A percentile compares a stretch with the other conserved stretches of the same genome.
These are phyloP conservation scores for Hericium erinaceus DNA, from an alignment of 768 basidiomycete species.

Conservation along the genomic window DNA sequence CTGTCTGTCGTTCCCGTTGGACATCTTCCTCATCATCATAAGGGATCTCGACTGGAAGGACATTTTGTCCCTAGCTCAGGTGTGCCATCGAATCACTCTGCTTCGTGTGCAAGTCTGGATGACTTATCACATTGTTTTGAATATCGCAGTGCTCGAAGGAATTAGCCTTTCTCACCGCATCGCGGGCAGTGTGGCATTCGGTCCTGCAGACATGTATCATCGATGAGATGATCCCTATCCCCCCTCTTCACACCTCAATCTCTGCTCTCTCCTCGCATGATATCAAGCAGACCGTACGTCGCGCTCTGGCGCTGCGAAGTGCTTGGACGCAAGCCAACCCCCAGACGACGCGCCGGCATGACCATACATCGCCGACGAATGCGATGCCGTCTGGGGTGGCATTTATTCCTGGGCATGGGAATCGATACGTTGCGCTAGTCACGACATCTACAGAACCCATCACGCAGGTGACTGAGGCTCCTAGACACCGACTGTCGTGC, in stretches of 20 bases:
- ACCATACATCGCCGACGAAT: not conserved
- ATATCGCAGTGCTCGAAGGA: not conserved
- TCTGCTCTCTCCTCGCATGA: not conserved
- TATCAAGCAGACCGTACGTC: not conserved
- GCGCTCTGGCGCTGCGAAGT: not conserved
- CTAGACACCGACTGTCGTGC: not conserved
- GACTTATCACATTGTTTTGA: not conserved
- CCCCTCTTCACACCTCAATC: not conserved
- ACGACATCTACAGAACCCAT: not conserved
- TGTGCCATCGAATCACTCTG: not conserved
- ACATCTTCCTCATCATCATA: constrained; percentile 2
- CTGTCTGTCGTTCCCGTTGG: not conserved
- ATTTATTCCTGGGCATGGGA: not conserved
- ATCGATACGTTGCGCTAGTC: not conserved
- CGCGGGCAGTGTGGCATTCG: not conserved
- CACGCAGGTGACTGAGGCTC: not conserved
- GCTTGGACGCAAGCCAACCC: not conserved
- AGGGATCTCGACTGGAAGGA: not conserved
- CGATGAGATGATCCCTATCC: not conserved
- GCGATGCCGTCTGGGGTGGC: not conserved
- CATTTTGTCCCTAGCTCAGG: not conserved
- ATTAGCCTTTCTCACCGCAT: not conserved
- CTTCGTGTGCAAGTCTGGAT: not conserved
- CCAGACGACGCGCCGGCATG: not conserved
- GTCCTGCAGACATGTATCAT: not conserved